Evolutionary conservation across 176 grass and related monocot species (phyloP), one percentile per base, ranked within the genome.

Genomic region (Musa acuminata): DNA sequence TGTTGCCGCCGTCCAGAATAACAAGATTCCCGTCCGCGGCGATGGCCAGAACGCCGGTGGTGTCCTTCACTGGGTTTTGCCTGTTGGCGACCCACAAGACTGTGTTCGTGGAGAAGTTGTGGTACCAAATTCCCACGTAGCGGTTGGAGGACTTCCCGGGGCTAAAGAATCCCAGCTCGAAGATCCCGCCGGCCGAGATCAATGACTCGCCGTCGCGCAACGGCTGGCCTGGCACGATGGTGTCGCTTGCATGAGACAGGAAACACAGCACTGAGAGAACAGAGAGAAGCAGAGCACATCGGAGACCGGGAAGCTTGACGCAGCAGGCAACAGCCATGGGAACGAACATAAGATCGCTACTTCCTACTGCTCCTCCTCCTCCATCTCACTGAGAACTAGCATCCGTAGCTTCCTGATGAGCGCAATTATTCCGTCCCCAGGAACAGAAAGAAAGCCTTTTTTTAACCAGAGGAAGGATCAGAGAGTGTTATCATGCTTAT

Each of bases 111-210:
- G 71, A 54, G 49, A 72, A 72, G 51, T 23, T 55, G 51, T 55
- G 23, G 71, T 73, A 73, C 71, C 71, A 73, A 4, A 73, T 54
- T 20, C 52, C 71, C 51, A 73, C 71, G 52, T 55, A 55, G 51
- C 71, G 51, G 10, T 27, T 14, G 52, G 71, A 27, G 12, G 20
- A 24, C 11, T 55, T 13, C 0, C 21, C 20, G 12, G 51, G 71
- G 2, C 71, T 73, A 52, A 73, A 73, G 71, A 73, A 73, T 12
- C 71, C 71, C 2, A 73, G 71, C 51, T 54, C 71, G 52, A 73
- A 73, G 51, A 73, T 55, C 13, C 26, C 2, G 2, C 19, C 11
- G 5, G 71, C 71, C 3, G 71, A 73, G 51, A 73, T 9, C 11
- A 73, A 49, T 11, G 51, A 24, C 12, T 73, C 51, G 9, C 71